Conservation (phyloP, 352 stramenopile species). For the Phytopythium ostracodes region DNA sequence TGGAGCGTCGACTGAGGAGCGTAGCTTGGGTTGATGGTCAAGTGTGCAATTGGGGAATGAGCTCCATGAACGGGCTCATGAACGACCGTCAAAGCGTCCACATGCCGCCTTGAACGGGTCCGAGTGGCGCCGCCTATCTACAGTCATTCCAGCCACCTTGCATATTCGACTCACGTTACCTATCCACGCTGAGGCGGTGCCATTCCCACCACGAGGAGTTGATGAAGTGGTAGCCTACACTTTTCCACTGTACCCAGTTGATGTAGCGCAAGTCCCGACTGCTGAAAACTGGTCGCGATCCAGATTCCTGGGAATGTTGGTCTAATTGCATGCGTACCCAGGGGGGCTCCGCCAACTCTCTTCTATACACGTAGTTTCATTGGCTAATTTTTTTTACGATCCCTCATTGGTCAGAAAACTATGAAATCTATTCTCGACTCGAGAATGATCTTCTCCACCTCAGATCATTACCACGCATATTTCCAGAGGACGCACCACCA, state of each 20-base stretch:
- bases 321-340: background rate
- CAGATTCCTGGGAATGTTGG: background rate
- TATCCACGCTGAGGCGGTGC: too few species aligned
- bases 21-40: background rate
- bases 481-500: background rate
- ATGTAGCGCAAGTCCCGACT: background rate
- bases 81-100: too few species aligned
- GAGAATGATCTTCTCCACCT: too few species aligned
- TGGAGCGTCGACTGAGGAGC: too few species aligned
- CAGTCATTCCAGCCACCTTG: background rate
- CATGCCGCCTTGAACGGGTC: too few species aligned
- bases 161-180: background rate
- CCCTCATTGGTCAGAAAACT: too few species aligned
- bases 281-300: background rate
- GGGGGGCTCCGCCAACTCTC: too few species aligned
- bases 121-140: background rate
- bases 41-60: conserved; percentile 2
- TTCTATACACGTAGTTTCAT: background rate
- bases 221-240: background rate
- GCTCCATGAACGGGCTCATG: too few species aligned
- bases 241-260: background rate
- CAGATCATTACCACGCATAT: background rate
- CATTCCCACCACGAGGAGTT: background rate
- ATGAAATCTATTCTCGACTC: too few species aligned
- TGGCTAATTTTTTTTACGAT: too few species aligned